These are phyloP conservation scores for Fomitopsis pulvina DNA, from an alignment of 768 basidiomycete genomes.

Conservation along the genomic window DNA sequence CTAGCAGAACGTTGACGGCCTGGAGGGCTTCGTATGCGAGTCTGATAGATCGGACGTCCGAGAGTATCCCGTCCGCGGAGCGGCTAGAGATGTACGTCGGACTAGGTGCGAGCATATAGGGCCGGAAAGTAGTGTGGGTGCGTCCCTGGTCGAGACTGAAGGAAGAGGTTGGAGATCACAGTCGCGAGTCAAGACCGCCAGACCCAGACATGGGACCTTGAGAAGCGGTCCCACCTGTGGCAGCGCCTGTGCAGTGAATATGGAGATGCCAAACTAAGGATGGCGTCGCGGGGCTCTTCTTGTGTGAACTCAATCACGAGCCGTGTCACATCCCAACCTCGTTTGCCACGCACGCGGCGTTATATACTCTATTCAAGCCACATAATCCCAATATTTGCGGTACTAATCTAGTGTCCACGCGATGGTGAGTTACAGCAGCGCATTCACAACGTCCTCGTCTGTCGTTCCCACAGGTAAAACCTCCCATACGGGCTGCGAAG, in stretches of 20 bases:
- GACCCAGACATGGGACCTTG: background rate
- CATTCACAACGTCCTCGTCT: too few species aligned
- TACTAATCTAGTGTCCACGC: too few species aligned
- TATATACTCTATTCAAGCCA: too few species aligned
- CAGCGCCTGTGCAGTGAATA: background rate
- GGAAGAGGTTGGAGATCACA: background rate
- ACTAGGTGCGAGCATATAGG: slow-evolving; percentile 26
- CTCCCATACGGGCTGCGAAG: background rate
- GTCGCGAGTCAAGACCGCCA: background rate
- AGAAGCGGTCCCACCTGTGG: background rate
- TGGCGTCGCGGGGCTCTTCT: background rate
- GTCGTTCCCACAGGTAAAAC: background rate
- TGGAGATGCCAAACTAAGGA: too few species aligned
- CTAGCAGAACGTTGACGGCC: slow-evolving; percentile 74
- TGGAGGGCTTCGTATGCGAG: slow-evolving; percentile 73
- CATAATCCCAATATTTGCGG: too few species aligned
- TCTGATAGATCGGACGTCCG: slow-evolving; percentile 88
- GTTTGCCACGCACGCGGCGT: too few species aligned
- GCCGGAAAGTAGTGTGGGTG: background rate
- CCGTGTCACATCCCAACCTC: background rate
- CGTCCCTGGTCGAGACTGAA: background rate
- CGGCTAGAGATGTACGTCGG: slow-evolving; percentile 76
- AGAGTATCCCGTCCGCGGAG: slow-evolving; percentile 88
- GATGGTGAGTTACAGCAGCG: too few species aligned
- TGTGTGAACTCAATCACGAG: background rate